Evolutionary conservation across 2,329 filamentous ascomycete species (phyloP), one percentile per base, ranked within the genome.

Genomic region (Fusarium sp.): DNA sequence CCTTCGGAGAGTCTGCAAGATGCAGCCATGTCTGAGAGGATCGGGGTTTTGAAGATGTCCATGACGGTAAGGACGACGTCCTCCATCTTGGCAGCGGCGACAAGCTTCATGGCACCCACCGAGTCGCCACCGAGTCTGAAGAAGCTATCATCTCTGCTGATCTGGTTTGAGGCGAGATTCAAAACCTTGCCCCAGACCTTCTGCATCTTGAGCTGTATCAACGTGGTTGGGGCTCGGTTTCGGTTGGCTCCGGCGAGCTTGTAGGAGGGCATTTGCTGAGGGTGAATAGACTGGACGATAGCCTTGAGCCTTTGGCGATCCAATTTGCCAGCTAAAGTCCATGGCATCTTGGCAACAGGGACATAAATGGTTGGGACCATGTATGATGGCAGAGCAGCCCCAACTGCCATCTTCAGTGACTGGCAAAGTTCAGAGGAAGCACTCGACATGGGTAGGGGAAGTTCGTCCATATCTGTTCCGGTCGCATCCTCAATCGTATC

Each of bases 331-430:
- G 82, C 80, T 5, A 81, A 73, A 3, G 81, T 71, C 21, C 79
- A 76, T 2, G 82, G 82, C 76, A 84, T 82, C 39, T 75, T 73
- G 3, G 66, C 57, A 2, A 84, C 60, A 3, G 82, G 81, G 10
- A 84, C 77, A 26, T 80, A 83, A 3, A 78, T 76, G 2, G 78
- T 77, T 7, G 82, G 82, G 0, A 84, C 76, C 82, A 84, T 84
- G 70, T 84, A 83, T 3, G 57, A 38, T 6, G 72, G 72, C 0
- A 74, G 57, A 24, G 43, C 33, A 8, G 8, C 3, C 10, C 21
- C 37, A 3, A 73, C 12, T 6, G 60, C 48, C 4, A 54, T 38
- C 52, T 73, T 74, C 26, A 74, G 60, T 1, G 52, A 48, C 11
- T 49, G 57, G 13, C 42, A 23, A 15, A 68, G 39, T 12, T 55